Evolutionary conservation across 805 yeast genomes (phyloP).

Genomic region (Yarrowia divulgata): DNA sequence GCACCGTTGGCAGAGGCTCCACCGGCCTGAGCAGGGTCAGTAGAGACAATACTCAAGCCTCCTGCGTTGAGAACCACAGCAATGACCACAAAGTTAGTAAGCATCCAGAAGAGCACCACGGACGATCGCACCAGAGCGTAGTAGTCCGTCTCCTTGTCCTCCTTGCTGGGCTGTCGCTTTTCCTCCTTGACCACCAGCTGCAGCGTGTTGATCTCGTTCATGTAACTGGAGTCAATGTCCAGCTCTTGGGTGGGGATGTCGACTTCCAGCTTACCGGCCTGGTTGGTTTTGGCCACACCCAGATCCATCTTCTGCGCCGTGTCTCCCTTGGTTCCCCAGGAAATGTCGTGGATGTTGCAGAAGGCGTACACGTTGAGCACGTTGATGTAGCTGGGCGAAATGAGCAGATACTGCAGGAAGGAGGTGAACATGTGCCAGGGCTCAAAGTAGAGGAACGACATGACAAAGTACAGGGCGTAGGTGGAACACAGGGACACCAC

Average conservation of each 20-base stretch:
- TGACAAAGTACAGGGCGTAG: conserved; percentile 76
- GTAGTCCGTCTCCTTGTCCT: conserved; percentile 74
- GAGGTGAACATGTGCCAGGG: conserved; percentile 94
- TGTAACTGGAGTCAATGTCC: conserved; percentile 79
- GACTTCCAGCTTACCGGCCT: conserved; percentile 60
- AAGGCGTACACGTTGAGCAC: conserved; percentile 93
- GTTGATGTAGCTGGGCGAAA: conserved; percentile 90
- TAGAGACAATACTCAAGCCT: conserved; percentile 61
- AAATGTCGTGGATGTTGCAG: conserved; percentile 93
- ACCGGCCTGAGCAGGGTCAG: conserved; percentile 45
- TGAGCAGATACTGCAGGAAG: conserved; percentile 78
- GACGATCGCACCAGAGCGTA: conserved; percentile 89
- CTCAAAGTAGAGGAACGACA: conserved; percentile 82
- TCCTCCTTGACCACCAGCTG: conserved; percentile 50
- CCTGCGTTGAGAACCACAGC: conserved; percentile 87
- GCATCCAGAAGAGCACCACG: conserved; percentile 89
- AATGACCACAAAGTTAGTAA: conserved; percentile 80
- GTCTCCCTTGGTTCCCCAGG: conserved; percentile 97
- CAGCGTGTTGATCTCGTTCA: conserved; percentile 66
- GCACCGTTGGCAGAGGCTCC: conserved; percentile 24
- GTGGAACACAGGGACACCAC: conserved; percentile 87
- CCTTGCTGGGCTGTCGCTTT: conserved; percentile 51
- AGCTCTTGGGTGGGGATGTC: conserved; percentile 72
- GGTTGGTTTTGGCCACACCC: conserved; percentile 80
- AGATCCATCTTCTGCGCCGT: conserved; percentile 68